Base-by-base conservation (phyloP, 129 eudicot species). In the Flaveria linearis region DNA sequence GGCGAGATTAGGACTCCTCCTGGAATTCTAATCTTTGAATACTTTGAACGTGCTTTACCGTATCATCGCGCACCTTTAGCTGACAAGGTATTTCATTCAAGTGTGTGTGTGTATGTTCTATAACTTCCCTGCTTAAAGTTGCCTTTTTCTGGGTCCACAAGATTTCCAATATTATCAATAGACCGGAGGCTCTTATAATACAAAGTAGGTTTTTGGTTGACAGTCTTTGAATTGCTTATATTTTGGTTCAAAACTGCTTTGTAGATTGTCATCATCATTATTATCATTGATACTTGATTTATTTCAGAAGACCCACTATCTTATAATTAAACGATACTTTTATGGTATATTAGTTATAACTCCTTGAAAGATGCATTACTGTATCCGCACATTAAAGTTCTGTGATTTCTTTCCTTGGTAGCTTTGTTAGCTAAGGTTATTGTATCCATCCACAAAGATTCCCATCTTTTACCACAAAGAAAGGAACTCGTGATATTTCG, bases 31-130 rank as follows among this genome's bases (percentile, higher is more conserved):
- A 36, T 86, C 3, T 91, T 87, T 47, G 93, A 94, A 58, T 89
- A 91, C 76, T 89, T 91, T 41, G 99, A 89, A 78, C 87, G 60
- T 8, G 89, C 86, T 77, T 87, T 73, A 14, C 97, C 99, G 6
- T 91, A 66, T 87, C 76, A 75, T 68, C 99, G 97, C 53, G 97
- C 91, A 74, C 99, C 99, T 56, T 85, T 94, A 67, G 90, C 92
- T 75, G 97, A 94, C 68, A 91, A 89, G 96, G 99, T 82, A 74
- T 76, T 77, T 71, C 45, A 61, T 67, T 2, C 22, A 79, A 61
- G 46, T 55, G 41, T 36, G 6, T 36, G 41, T 36, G 41, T 36
- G 41, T 36, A 36, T 36, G 41, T 36, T 36, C 7, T 36, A 4
- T 36, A 36, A 4, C 41, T 36, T 36, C 55, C 55, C 20, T 60